Percentiles rank a stretch among this genome's conserved stretches.
These are phyloP conservation scores for Psilocybe tampanensis DNA, from an alignment of 768 basidiomycete genomes.

Conservation along the genomic window DNA sequence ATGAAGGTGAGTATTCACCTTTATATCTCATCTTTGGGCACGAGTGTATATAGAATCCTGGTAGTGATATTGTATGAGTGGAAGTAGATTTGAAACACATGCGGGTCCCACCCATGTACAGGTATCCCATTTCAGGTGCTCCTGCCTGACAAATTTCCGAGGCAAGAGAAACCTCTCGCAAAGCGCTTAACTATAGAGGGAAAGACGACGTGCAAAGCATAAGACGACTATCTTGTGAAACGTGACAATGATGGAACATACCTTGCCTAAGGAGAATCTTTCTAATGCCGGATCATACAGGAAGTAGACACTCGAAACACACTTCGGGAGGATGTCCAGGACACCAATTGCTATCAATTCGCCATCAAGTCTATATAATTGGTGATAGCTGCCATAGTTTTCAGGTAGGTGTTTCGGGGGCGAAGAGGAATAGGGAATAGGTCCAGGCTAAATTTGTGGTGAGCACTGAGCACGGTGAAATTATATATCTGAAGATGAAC, in stretches of 20 bases:
- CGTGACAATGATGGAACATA: conserved; percentile 25
- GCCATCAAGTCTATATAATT: conserved; percentile 82
- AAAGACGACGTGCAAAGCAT: not conserved
- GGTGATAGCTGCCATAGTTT: conserved; percentile 93
- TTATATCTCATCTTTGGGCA: conserved; percentile 98
- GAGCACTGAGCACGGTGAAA: no score
- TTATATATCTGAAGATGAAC: no score
- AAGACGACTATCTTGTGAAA: not conserved
- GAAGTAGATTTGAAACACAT: not conserved
- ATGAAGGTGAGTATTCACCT: conserved; percentile 89
- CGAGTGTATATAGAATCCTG: conserved; percentile 92
- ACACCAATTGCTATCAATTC: conserved; percentile 84
- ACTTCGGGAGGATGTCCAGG: conserved; percentile 85
- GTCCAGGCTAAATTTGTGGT: conserved; percentile 44
- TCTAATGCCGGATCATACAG: conserved; percentile 80
- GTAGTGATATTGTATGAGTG: no score
- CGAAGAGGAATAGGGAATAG: conserved; percentile 56
- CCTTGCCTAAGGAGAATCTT: conserved; percentile 78
- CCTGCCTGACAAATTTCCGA: conserved; percentile 78
- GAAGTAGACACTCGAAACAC: conserved; percentile 87
- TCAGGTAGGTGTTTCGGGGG: conserved; percentile 63
- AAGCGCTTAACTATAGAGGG: conserved; percentile 68
- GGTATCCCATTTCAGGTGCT: conserved; percentile 55
- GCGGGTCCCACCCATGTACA: conserved; percentile 81
- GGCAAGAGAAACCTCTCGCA: conserved; percentile 78